These are phyloP conservation scores for Tetracentron sinense DNA, from an alignment of 164 flowering plant genomes.

Conservation along the genomic window DNA sequence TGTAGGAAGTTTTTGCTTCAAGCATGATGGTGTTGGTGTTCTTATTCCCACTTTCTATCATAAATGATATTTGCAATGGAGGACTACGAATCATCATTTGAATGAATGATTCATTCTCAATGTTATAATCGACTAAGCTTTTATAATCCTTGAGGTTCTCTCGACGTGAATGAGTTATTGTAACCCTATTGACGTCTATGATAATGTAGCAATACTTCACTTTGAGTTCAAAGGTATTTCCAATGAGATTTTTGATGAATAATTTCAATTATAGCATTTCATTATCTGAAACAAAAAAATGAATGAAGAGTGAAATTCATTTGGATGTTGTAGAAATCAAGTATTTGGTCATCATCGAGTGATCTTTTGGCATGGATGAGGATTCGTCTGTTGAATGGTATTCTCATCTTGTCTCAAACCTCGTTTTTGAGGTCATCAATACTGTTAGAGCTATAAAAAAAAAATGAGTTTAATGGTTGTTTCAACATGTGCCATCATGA, in stretches of 20 bases:
- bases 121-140: background rate
- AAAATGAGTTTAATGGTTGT: background rate
- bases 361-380: background rate
- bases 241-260: background rate
- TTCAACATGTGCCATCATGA: background rate
- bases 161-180: background rate
- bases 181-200: background rate
- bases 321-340: background rate
- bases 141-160: background rate
- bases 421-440: background rate
- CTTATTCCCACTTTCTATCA: background rate
- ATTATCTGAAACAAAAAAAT: background rate
- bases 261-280: background rate
- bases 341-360: background rate
- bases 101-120: background rate
- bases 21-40: background rate
- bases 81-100: background rate
- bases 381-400: background rate
- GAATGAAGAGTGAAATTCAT: background rate
- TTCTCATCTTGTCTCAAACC: background rate
- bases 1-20: background rate
- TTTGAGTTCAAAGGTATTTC: background rate
- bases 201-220: background rate
- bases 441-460: background rate
- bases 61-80: background rate